Evolutionary conservation across 2,329 filamentous ascomycete genomes (phyloP), one percentile per base, ranked within the genome.

Genomic region (Escovopsis sp.): DNA sequence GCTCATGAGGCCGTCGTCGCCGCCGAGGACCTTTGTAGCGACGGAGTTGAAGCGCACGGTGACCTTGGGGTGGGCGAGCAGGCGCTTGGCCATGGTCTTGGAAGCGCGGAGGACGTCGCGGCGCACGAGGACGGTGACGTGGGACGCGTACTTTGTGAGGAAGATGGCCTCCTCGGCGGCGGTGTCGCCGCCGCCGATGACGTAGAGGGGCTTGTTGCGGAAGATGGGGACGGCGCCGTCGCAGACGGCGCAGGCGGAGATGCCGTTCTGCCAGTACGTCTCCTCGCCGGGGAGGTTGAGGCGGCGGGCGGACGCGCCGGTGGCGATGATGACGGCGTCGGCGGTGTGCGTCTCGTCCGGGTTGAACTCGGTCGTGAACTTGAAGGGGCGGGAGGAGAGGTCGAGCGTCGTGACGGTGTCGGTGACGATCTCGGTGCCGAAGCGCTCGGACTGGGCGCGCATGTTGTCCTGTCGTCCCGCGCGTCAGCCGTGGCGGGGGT

Each of bases 111-210:
- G 74, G 60, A 81, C 76, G 58, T 94, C 88, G 55, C 76, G 81
- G 50, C 91, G 79, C 44, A 98, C 93, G 31, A 98, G 74, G 6
- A 98, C 91, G 15, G 84, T 94, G 47, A 98, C 89, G 61, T 91
- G 86, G 65, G 80, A 86, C 49, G 83, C 91, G 68, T 96, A 98
- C 72, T 96, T 98, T 47, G 91, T 94, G 53, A 98, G 68, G 70
- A 95, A 98, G 53, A 94, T 81, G 43, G 88, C 87, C 74, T 98
- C 91, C 67, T 98, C 93, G 25, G 93, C 91, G 14, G 91, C 91
- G 13, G 85, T 94, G 66, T 98, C 91, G 55, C 91, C 91, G 48
- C 91, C 93, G 48, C 91, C 91, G 49, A 98, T 95, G 39, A 98
- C 91, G 34, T 89, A 85, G 42, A 98, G 72, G 8, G 84, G 89